These are phyloP conservation scores for Rhazya stricta DNA, from an alignment of 257 asterid species.

Conservation along the genomic window DNA sequence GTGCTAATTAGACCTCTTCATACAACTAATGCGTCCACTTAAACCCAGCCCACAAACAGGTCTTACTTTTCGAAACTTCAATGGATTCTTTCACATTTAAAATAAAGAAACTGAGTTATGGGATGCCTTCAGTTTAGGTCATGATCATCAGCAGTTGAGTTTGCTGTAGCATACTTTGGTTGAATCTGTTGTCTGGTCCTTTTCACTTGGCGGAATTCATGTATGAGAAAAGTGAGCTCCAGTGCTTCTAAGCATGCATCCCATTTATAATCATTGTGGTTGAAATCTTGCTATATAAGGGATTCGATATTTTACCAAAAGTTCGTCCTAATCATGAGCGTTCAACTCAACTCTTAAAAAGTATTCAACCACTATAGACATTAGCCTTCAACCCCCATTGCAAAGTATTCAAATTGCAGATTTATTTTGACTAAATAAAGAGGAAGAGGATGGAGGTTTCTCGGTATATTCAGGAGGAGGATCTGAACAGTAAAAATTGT, in stretches of 20 bases:
- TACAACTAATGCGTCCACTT: slow-evolving; percentile 1
- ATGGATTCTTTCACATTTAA: slow-evolving; percentile 6
- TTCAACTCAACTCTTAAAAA: background rate
- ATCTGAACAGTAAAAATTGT: background rate
- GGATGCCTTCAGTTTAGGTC: background rate
- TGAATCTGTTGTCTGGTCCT: background rate
- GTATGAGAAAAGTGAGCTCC: background rate
- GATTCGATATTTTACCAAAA: slow-evolving; percentile 3
- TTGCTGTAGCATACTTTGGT: background rate
- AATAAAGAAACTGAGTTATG: background rate
- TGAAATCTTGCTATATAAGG: slow-evolving; percentile 13
- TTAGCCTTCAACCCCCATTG: no score
- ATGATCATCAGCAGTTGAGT: background rate
- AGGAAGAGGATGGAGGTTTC: background rate
- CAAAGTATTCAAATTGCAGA: background rate
- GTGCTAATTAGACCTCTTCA: background rate
- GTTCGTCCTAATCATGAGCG: slow-evolving; percentile 6
- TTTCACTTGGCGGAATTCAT: background rate
- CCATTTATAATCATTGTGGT: slow-evolving; percentile 14
- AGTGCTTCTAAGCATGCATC: background rate
- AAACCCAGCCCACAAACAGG: slow-evolving; percentile 15
- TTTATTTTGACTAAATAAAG: background rate
- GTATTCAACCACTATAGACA: background rate
- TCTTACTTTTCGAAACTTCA: background rate
- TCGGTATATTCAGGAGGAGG: background rate